A percentile compares a stretch with the other conserved stretches of the same genome.
Conservation (phyloP, 768 basidiomycete genomes). For the Xerocomellus intermedius region DNA sequence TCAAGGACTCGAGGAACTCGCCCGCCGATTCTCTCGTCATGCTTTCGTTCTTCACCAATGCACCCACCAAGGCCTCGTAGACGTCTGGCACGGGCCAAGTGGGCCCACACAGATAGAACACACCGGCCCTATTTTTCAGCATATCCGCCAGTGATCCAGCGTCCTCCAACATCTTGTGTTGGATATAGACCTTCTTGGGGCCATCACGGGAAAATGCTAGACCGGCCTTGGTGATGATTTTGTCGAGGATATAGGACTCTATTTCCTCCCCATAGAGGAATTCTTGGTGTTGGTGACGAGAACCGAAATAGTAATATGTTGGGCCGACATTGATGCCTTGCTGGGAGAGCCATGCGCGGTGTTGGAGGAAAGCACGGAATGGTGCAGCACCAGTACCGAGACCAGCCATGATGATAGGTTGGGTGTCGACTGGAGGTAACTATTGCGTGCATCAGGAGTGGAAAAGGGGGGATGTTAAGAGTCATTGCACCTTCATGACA, state of each 20-base stretch:
- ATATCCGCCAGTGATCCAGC: conserved; percentile 71
- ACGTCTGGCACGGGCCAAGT: conserved; percentile 99
- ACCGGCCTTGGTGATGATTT: conserved; percentile 84
- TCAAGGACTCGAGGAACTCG: conserved; percentile 80
- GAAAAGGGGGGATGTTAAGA: not conserved
- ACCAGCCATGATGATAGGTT: conserved; percentile 98
- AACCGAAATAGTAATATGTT: conserved; percentile 97
- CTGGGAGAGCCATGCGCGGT: conserved; percentile 79
- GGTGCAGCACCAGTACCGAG: conserved; percentile 98
- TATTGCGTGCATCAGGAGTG: conserved; percentile 31
- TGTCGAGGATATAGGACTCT: conserved; percentile 86
- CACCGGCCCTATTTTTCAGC: conserved; percentile 71
- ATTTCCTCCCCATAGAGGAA: conserved; percentile 97
- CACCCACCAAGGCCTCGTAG: conserved; percentile 85
- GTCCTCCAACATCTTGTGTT: conserved; percentile 97
- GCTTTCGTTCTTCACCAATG: conserved; percentile 70
- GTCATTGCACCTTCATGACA: conserved; percentile 85
- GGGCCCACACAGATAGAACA: conserved; percentile 96
- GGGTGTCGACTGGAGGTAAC: conserved; percentile 80
- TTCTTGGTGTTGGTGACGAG: conserved; percentile 91
- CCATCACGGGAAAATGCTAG: conserved; percentile 97
- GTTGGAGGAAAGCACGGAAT: conserved; percentile 98
- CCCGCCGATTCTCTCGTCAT: conserved; percentile 66
- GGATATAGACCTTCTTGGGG: conserved; percentile 93
- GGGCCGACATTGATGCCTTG: conserved; percentile 85